Percentiles rank a stretch among this genome's conserved stretches.
Evolutionary conservation across 768 basidiomycete genomes (phyloP).

Genomic region (Strobilomyces dryophilus): DNA sequence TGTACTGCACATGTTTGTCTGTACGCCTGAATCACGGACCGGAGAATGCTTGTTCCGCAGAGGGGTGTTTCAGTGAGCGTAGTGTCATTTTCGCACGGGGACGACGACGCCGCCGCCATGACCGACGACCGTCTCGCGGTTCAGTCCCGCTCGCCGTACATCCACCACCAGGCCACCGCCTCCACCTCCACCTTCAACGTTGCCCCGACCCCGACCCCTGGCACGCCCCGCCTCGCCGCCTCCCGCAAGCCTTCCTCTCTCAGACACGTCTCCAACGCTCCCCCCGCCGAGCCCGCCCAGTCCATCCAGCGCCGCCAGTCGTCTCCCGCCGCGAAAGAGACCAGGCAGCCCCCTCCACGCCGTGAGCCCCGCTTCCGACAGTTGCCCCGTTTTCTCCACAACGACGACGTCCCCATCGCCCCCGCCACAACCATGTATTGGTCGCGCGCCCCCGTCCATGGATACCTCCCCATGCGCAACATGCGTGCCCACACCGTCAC

Average conservation of each 20-base stretch:
- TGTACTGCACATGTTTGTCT: too few species aligned
- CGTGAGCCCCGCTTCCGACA: conserved; percentile 38
- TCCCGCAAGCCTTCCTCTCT: conserved; percentile 32
- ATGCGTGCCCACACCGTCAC: conserved; percentile 85
- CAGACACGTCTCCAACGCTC: conserved; percentile 28
- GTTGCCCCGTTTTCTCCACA: conserved; percentile 59
- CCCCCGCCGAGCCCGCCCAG: conserved; percentile 22
- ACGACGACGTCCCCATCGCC: conserved; percentile 51
- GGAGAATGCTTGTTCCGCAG: too few species aligned
- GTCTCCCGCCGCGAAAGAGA: conserved; percentile 28
- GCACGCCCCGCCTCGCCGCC: conserved; percentile 24
- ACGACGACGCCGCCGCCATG: conserved; percentile 18
- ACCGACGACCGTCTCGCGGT: conserved; percentile 11
- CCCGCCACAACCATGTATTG: conserved; percentile 82
- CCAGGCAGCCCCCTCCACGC: conserved; percentile 6
- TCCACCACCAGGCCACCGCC: conserved; percentile 33
- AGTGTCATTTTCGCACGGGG: not conserved
- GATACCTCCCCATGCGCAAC: conserved; percentile 56
- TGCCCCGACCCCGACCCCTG: conserved; percentile 3
- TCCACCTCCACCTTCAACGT: conserved; percentile 37
- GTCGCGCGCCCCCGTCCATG: conserved; percentile 80
- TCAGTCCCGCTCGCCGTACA: conserved; percentile 36
- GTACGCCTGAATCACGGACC: too few species aligned
- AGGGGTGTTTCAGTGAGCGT: too few species aligned
- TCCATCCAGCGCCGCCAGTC: conserved; percentile 24